phyloP scores from a whole-genome alignment of 306 rosid species.

The Parietaria judaica region DNA sequence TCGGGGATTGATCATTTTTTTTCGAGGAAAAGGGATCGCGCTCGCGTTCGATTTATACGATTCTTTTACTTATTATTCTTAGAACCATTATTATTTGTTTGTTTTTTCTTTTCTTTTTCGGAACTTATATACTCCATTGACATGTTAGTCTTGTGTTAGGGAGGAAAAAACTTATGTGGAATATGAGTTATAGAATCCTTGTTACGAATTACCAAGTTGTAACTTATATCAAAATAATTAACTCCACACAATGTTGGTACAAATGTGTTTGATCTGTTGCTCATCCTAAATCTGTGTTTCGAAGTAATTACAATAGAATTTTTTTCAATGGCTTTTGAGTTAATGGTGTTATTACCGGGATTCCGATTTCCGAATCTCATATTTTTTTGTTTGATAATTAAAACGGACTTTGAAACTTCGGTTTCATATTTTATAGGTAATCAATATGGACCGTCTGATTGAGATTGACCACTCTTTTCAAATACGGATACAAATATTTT shows the following conservation, averaged over 20 bases:
- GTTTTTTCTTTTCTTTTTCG: not conserved
- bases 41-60: not conserved
- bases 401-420: too few species aligned
- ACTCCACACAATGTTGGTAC: too few species aligned
- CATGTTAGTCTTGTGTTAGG: not conserved
- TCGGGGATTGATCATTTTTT: slow-evolving; percentile 14
- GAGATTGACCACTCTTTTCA: too few species aligned
- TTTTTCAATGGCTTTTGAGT: too few species aligned
- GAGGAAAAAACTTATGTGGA: slow-evolving; percentile 10
- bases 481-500: too few species aligned
- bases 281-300: not conserved
- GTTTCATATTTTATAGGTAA: too few species aligned
- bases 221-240: too few species aligned
- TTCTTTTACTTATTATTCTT: not conserved
- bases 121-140: slow-evolving; percentile 4
- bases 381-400: too few species aligned
- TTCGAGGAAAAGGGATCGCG: slow-evolving; percentile 17
- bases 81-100: not conserved
- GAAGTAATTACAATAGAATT: too few species aligned
- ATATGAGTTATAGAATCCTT: slow-evolving; percentile 15
- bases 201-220: not conserved
- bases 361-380: too few species aligned
- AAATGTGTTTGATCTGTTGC: slow-evolving; percentile 1
- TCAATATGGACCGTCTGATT: too few species aligned
- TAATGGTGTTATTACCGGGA: too few species aligned